These are phyloP conservation scores for Colletotrichum sp. DNA, from an alignment of 2,329 filamentous ascomycete species.

Conservation along the genomic window DNA sequence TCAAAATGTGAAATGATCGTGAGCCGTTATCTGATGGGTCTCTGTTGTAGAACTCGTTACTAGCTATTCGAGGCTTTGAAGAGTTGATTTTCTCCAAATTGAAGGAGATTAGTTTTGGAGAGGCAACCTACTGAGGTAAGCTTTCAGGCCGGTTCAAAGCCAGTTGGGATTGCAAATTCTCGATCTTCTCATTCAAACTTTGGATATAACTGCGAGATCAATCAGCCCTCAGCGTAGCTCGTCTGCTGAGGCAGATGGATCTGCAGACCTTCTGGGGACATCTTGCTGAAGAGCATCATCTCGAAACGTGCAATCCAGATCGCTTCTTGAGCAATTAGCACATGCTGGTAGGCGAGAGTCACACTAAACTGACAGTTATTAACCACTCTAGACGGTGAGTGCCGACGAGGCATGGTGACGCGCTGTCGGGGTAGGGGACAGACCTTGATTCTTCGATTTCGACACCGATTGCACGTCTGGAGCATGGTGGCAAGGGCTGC, in stretches of 20 bases:
- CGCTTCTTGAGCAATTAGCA: neutral
- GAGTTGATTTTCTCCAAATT: neutral
- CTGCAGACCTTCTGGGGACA: neutral
- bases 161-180: neutral
- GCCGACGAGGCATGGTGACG: fast-evolving
- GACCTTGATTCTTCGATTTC: neutral
- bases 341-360: neutral
- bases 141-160: neutral
- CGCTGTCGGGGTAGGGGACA: fast-evolving
- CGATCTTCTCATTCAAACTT: neutral
- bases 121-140: neutral
- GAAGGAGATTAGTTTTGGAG: neutral
- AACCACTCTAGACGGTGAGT: neutral
- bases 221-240: neutral
- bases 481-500: fast-evolving
- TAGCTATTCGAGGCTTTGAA: neutral
- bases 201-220: neutral
- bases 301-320: neutral
- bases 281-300: neutral
- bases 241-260: neutral
- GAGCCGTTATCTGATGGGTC: too few species aligned
- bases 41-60: too few species aligned
- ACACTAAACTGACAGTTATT: neutral
- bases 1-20: too few species aligned
- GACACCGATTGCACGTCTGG: neutral